Percentiles rank a stretch among this genome's conserved stretches.
These are phyloP conservation scores for Moricandia moricandioides DNA, from an alignment of 345 rosid species.

Conservation along the genomic window DNA sequence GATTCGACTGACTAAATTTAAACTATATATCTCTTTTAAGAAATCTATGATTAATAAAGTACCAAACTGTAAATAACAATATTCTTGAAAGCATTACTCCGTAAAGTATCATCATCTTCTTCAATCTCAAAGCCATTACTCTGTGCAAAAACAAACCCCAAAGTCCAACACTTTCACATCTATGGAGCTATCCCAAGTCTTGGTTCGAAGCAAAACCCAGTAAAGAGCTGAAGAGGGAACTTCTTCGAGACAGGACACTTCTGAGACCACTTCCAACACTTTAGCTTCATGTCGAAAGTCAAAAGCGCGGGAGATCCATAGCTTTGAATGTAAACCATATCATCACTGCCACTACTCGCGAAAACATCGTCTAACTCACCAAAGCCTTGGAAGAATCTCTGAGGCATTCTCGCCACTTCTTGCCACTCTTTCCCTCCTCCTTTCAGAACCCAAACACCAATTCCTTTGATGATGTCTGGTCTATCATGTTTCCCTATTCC, in stretches of 20 bases:
- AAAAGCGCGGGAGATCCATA: slow-evolving; percentile 84
- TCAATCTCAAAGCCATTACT: not conserved
- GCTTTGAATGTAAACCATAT: slow-evolving; percentile 83
- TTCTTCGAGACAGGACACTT: slow-evolving; percentile 84
- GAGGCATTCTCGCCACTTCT: slow-evolving; percentile 85
- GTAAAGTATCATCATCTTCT: no score
- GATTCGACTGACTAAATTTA: not conserved
- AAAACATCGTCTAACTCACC: slow-evolving; percentile 97
- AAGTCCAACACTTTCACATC: not conserved
- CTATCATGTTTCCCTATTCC: slow-evolving; percentile 88
- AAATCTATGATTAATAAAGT: not conserved
- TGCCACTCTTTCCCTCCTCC: slow-evolving; percentile 78
- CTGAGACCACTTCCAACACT: slow-evolving; percentile 84
- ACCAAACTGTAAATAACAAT: slow-evolving; percentile 19
- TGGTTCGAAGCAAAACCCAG: slow-evolving; percentile 92
- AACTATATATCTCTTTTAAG: not conserved
- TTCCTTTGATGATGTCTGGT: slow-evolving; percentile 85
- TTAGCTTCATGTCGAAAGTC: slow-evolving; percentile 59
- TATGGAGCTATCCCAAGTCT: slow-evolving; percentile 77
- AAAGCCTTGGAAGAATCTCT: slow-evolving; percentile 78
- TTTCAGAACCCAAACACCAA: slow-evolving; percentile 79
- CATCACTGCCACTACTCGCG: slow-evolving; percentile 80
- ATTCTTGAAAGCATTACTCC: not conserved
- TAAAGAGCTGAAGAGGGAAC: slow-evolving; percentile 94
- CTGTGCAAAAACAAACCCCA: not conserved